phyloP scores from a whole-genome alignment of 2,329 filamentous ascomycete genomes.

The Lasiodiplodia citricola region DNA sequence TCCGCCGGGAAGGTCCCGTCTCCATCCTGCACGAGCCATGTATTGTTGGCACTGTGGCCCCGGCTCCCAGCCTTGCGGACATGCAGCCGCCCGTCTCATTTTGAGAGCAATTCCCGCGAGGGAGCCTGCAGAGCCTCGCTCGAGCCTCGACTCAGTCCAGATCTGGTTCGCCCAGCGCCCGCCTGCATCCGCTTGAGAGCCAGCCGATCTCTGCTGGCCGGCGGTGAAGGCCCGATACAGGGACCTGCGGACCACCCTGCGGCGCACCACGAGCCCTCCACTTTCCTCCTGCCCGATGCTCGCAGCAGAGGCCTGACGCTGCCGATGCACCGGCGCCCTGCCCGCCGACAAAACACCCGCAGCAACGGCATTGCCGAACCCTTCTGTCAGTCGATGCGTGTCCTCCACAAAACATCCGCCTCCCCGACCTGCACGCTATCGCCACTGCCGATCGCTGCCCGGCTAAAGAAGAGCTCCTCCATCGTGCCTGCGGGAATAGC shows the following conservation, averaged over 20 bases:
- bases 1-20: conserved; percentile 23
- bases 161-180: conserved; percentile 10
- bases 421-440: not conserved
- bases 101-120: not conserved
- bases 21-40: conserved; percentile 23
- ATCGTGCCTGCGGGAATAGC: conserved; percentile 4
- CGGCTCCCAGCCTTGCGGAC: conserved; percentile 9
- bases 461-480: not conserved
- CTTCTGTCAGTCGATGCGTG: not conserved
- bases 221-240: conserved; percentile 20
- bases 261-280: conserved; percentile 5
- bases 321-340: not conserved
- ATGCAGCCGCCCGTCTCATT: conserved; percentile 14
- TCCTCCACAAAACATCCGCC: conserved; percentile 5
- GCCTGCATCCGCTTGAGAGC: not conserved
- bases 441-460: not conserved
- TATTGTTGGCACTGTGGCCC: conserved; percentile 19
- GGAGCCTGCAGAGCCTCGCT: not conserved
- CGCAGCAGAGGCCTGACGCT: conserved; percentile 8
- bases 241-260: not conserved
- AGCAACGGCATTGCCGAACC: conserved; percentile 1
- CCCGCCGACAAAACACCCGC: not conserved
- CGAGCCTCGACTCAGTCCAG: not conserved
- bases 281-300: conserved; percentile 7
- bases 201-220: conserved; percentile 3